Evolutionary conservation across 306 rosid species (phyloP).

Genomic region (Prunus salicina): DNA sequence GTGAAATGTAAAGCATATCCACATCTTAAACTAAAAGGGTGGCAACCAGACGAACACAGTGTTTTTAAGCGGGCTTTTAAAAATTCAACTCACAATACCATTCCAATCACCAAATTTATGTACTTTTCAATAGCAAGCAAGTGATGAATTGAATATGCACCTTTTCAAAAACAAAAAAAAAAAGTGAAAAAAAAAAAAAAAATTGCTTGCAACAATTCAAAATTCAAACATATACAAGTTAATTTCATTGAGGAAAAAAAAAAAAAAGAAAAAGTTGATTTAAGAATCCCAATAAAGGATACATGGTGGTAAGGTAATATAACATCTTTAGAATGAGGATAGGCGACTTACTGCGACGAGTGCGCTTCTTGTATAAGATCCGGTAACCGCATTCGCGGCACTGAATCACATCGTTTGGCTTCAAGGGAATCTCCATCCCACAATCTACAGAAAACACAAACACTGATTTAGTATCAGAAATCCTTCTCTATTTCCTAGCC

Average conservation of each 20-base stretch:
- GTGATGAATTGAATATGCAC: too few relatives aligned
- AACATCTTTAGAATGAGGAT: background rate
- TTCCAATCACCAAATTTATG: background rate
- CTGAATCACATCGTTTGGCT: constrained; percentile 88
- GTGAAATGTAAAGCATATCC: background rate
- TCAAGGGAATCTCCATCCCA: constrained; percentile 83
- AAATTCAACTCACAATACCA: background rate
- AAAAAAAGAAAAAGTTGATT: too few relatives aligned
- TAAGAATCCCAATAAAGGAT: too few relatives aligned
- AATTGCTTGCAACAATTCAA: too few relatives aligned
- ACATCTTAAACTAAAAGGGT: background rate
- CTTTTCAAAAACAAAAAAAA: too few relatives aligned
- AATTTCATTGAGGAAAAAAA: too few relatives aligned
- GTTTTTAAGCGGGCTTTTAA: background rate
- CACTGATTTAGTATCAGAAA: background rate
- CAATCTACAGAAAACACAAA: constrained; percentile 48
- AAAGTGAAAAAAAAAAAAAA: too few relatives aligned
- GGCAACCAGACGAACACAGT: background rate
- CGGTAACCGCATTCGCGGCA: constrained; percentile 97
- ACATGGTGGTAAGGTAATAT: too few relatives aligned
- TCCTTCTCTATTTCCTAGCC: too few relatives aligned
- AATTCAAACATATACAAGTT: too few relatives aligned
- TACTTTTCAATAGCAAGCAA: too few relatives aligned
- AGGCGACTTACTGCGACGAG: constrained; percentile 74
- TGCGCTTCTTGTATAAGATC: constrained; percentile 95